A percentile compares a stretch with the other conserved stretches of the same genome.
phyloP scores from a whole-genome alignment of 2,329 filamentous ascomycete genomes.

The Stachybotrys elegans region DNA sequence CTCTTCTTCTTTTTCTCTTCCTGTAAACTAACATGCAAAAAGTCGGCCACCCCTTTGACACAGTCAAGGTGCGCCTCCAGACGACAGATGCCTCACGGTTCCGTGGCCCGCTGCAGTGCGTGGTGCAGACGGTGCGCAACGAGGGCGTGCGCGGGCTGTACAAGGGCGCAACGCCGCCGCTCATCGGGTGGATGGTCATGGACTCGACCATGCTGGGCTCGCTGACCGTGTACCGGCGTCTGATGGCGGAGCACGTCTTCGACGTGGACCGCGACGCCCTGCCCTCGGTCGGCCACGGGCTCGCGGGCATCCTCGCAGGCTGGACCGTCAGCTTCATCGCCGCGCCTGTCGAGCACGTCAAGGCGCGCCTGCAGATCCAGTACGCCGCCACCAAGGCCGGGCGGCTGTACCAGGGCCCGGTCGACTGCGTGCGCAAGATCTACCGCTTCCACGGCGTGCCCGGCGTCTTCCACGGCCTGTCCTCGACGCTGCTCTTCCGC shows the following conservation, averaged over 20 bases:
- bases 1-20: no score
- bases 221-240: slow-evolving; percentile 79
- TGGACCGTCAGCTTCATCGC: slow-evolving; percentile 89
- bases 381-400: slow-evolving; percentile 76
- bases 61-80: slow-evolving; percentile 92
- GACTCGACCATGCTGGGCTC: slow-evolving; percentile 87
- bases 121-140: slow-evolving; percentile 76
- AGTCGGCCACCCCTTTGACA: slow-evolving; percentile 82
- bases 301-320: slow-evolving; percentile 84
- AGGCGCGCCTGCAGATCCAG: slow-evolving; percentile 89
- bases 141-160: slow-evolving; percentile 85
- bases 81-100: slow-evolving; percentile 76
- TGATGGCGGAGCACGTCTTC: slow-evolving; percentile 79
- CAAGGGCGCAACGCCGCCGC: slow-evolving; percentile 87
- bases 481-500: slow-evolving; percentile 81
- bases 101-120: slow-evolving; percentile 78
- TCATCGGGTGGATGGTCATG: slow-evolving; percentile 99
- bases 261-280: slow-evolving; percentile 47
- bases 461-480: slow-evolving; percentile 82
- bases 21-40: no score
- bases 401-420: slow-evolving; percentile 76
- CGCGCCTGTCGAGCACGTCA: slow-evolving; percentile 91
- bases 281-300: slow-evolving; percentile 74
- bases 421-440: slow-evolving; percentile 76
- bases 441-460: slow-evolving; percentile 65